phyloP scores from a whole-genome alignment of 164 flowering plant genomes.

The Berberis thunbergii region DNA sequence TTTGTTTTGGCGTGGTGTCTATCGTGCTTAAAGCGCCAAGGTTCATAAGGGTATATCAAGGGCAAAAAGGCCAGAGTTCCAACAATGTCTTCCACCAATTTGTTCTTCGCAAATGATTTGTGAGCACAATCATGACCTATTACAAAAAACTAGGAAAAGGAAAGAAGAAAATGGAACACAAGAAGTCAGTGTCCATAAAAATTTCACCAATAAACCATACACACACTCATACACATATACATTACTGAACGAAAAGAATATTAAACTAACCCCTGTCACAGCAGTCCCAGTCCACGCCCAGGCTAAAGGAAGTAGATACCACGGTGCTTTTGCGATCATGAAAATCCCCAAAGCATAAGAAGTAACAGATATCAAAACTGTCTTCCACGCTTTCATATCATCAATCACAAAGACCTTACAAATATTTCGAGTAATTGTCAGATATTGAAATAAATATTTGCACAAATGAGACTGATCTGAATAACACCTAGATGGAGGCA shows the following conservation, averaged over 20 bases:
- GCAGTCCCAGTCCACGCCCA: slow-evolving; percentile 99
- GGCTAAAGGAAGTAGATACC: slow-evolving; percentile 97
- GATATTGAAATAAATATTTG: background rate
- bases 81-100: slow-evolving; percentile 84
- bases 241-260: background rate
- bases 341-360: slow-evolving; percentile 78
- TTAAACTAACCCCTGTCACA: slow-evolving; percentile 67
- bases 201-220: background rate
- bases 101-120: slow-evolving; percentile 91
- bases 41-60: slow-evolving; percentile 92
- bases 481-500: background rate
- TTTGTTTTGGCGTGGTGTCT: slow-evolving; percentile 95
- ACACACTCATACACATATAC: background rate
- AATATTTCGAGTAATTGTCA: background rate
- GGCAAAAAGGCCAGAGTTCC: slow-evolving; percentile 95
- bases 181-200: background rate
- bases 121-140: slow-evolving; percentile 99
- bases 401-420: slow-evolving; percentile 81
- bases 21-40: slow-evolving; percentile 96
- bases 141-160: slow-evolving; percentile 63
- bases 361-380: slow-evolving; percentile 58
- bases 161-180: background rate
- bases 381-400: slow-evolving; percentile 71
- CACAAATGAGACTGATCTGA: background rate
- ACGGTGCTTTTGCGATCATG: slow-evolving; percentile 84